These are phyloP conservation scores for Salinomyces thailandicus DNA, from an alignment of 2,329 filamentous ascomycete species.

Conservation along the genomic window DNA sequence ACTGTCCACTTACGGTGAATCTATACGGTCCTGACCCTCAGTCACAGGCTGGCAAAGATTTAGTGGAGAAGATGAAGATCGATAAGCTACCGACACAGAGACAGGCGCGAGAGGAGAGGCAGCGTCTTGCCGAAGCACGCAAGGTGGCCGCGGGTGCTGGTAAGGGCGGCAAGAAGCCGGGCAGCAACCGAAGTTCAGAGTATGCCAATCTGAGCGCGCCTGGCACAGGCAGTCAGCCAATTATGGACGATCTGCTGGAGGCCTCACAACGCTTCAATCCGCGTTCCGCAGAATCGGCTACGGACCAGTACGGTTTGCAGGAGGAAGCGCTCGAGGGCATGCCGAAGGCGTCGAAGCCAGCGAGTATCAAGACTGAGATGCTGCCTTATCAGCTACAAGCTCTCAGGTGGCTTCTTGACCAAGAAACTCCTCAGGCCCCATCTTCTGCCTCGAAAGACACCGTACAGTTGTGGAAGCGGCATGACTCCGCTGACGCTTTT, in stretches of 20 bases:
- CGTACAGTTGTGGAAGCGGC: constrained; percentile 68
- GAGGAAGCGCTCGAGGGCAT: constrained; percentile 61
- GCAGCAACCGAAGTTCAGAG: constrained; percentile 3
- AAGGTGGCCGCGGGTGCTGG: constrained; percentile 15
- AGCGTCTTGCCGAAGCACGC: constrained; percentile 17
- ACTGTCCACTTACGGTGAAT: constrained; percentile 60
- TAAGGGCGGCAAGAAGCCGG: constrained; percentile 6
- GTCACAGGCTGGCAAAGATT: constrained; percentile 29
- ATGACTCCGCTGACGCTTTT: constrained; percentile 30
- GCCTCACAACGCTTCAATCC: constrained; percentile 59
- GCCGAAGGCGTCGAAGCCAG: constrained; percentile 61
- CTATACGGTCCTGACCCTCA: constrained; percentile 51
- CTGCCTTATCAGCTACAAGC: constrained; percentile 75
- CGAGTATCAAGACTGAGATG: constrained; percentile 52
- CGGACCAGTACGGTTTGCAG: constrained; percentile 59
- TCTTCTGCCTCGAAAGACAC: constrained; percentile 46
- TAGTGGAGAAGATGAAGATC: constrained; percentile 53
- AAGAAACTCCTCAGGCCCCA: constrained; percentile 61
- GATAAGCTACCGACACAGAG: constrained; percentile 50
- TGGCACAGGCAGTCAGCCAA: constrained; percentile 24
- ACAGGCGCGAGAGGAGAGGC: constrained; percentile 16
- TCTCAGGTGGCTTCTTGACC: constrained; percentile 68
- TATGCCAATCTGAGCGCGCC: constrained; percentile 13
- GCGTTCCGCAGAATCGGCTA: constrained; percentile 51
- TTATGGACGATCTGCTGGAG: constrained; percentile 54